Conservation (phyloP, 176 grass and related monocot genomes). For the Alloteropsis semialata region DNA sequence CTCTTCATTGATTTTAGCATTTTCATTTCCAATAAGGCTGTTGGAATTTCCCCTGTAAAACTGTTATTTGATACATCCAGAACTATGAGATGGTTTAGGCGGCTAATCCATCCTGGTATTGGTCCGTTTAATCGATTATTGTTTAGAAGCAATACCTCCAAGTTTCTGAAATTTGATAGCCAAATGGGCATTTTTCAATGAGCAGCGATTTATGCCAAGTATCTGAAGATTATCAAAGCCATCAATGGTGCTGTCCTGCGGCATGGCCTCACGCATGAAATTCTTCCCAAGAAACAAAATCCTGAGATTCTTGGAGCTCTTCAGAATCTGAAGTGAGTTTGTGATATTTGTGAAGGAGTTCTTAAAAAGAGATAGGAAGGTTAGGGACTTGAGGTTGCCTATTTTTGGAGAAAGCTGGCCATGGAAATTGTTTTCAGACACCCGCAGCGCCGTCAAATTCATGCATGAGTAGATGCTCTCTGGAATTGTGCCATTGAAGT, state of each 20-base stretch:
- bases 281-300: neutral
- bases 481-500: slow-evolving; percentile 27
- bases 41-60: slow-evolving; percentile 26
- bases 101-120: slow-evolving; percentile 27
- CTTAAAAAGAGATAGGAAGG: slow-evolving; percentile 8
- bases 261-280: slow-evolving; percentile 25
- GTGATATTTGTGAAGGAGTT: slow-evolving; percentile 31
- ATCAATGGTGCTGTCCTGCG: neutral
- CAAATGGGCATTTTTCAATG: slow-evolving; percentile 27
- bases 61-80: slow-evolving; percentile 35
- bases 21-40: slow-evolving; percentile 13
- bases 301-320: neutral
- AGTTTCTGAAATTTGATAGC: slow-evolving; percentile 30
- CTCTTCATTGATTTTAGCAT: neutral
- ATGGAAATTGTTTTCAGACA: neutral
- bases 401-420: slow-evolving; percentile 29
- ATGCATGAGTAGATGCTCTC: slow-evolving; percentile 46
- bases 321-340: slow-evolving; percentile 19
- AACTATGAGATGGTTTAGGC: neutral
- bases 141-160: slow-evolving; percentile 2
- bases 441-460: slow-evolving; percentile 21
- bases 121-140: slow-evolving; percentile 10
- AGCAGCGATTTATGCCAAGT: neutral
- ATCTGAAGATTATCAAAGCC: slow-evolving; percentile 37
- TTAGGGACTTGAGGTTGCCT: neutral